These are phyloP conservation scores for Clonostachys chloroleuca DNA, from an alignment of 2,329 filamentous ascomycete genomes.

Conservation along the genomic window DNA sequence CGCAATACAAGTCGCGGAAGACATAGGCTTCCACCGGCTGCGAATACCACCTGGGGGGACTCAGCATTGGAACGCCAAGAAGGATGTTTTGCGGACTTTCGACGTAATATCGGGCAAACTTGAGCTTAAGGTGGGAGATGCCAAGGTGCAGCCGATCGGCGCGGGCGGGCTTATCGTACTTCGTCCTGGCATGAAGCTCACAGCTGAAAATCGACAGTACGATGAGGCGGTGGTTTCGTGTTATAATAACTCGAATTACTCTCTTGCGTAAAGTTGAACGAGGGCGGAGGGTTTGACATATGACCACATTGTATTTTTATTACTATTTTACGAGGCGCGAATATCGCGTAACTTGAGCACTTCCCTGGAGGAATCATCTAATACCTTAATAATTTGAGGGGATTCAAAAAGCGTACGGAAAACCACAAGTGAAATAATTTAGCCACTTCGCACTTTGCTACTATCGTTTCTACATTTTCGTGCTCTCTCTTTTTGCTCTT, in stretches of 20 bases:
- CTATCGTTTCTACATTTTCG: too few species aligned
- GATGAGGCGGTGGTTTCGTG: constrained; percentile 24
- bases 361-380: too few species aligned
- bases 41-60: constrained; percentile 30
- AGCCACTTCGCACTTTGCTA: too few species aligned
- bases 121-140: constrained; percentile 24
- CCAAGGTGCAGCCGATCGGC: constrained; percentile 31
- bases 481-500: too few species aligned
- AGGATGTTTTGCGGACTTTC: constrained; percentile 26
- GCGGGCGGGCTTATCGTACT: constrained; percentile 39
- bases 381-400: too few species aligned
- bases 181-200: constrained; percentile 26
- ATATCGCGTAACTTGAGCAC: too few species aligned
- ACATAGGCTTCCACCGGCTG: constrained; percentile 33
- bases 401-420: too few species aligned
- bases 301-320: background rate
- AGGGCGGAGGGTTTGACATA: background rate
- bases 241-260: constrained; percentile 1
- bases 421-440: too few species aligned
- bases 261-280: background rate
- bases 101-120: constrained; percentile 35
- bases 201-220: constrained; percentile 37
- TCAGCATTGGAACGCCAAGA: constrained; percentile 19
- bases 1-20: constrained; percentile 26
- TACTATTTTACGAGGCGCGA: too few species aligned